Evolutionary conservation across 2,329 filamentous ascomycete genomes (phyloP), one percentile per base, ranked within the genome.

Genomic region (Talaromyces islandicus): DNA sequence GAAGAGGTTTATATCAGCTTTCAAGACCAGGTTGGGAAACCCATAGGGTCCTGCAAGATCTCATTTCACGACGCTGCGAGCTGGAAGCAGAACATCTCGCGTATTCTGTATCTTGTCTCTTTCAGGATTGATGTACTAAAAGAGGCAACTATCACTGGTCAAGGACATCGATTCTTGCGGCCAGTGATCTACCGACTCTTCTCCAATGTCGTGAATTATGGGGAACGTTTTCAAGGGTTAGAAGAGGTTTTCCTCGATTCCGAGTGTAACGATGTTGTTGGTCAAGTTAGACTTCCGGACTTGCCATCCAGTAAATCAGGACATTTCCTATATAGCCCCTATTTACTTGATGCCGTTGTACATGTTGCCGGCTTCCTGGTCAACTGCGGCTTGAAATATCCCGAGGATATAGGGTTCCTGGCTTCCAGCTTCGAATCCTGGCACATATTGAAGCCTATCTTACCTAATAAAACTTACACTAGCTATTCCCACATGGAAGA

Each of bases 1-100:
- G 32, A 41, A 29, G 25, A 25, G 19, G 29, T 30, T 7, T 7
- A 56, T 4, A 27, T 56, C n/a, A 38, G 10, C 17, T 56, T 35
- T 35, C 25, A 25, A 19, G n/a, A 17, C 25, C 10, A 32, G 25
- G 30, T 11, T 19, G 25, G 25, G 17, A 19, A n/a, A 12, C 9
- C 32, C 10, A 19, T 56, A 25, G 54, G 54, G 9, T 32, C 54
- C 30, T 35, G 27, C 30, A 25, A 43, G 9, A 27, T 56, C 29
- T 14, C 54, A 9, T 41, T 43, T 56, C 27, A 41, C 3, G 32
- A 35, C 4, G 32, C 29, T 19, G 21, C 9, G n/a, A 10, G 10
- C 7, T 29, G 27, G 11, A 75, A 85, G 30, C 77, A 80, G 61
- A 85, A 85, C 11, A 24, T 50, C 19, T 29, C 27, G 11, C 32